Base-by-base conservation (phyloP, 352 stramenopile species). In the Globisporangium parvum region DNA sequence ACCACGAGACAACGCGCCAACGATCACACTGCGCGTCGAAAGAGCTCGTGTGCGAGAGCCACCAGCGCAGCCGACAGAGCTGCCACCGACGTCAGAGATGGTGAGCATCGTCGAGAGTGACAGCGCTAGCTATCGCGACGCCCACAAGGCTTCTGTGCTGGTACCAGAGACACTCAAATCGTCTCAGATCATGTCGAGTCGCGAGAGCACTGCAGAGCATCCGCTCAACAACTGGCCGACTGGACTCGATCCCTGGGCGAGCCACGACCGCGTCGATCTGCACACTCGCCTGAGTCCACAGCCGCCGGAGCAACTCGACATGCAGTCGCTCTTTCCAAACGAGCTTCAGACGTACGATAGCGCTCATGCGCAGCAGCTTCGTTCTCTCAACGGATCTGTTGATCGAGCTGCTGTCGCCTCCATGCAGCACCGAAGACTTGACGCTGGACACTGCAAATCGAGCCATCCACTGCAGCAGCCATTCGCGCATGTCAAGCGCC, bases 21-120 rank as follows among this genome's bases (percentile, higher is more conserved):
- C 9, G 24, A 59, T 59, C 23, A 63, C 44, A 8, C 28, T 61
- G 10, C 40, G 47, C 21, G 26, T 59, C 17, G 51, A 63, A 28
- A 33, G 46, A 58, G 44, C 23, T n/a, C 51, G 21, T 10, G 37
- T 33, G 24, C 26, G 28, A 11, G 8, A 46, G 10, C 18, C 15
- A 1, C 49, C 26, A 15, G 9, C 51, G 49, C 31, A 33, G 24
- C 21, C 54, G n/a, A 41, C 35, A 6, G 69, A 77, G 24, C 63
- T 78, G 0, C 69, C 69, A 9, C 75, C 69, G n/a, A 78, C 66
- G 6, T 78, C 69, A 1, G 66, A 75, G 57, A 78, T 78, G 69
- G 58, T 78, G 23, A 40, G 52, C 17, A 73, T 78, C 41, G 20
- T 26, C 41, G 41, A 26, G 10, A 44, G 39, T 2, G 39, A 44